Conservation (phyloP, 2,329 filamentous ascomycete genomes). For the Harringtonia lauricola region DNA sequence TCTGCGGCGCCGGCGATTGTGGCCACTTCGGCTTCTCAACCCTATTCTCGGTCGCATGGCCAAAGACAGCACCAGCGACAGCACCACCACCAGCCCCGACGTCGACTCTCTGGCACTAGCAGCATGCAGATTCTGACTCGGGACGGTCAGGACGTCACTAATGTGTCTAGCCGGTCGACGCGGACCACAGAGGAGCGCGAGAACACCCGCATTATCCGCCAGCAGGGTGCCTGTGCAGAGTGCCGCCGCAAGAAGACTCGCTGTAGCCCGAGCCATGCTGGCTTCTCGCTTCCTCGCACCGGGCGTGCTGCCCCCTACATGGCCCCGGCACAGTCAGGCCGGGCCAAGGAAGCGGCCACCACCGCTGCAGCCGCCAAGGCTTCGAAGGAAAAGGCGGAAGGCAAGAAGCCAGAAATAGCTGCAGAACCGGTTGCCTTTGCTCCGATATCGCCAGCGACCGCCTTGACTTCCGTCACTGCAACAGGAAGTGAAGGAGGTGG, state of each 20-base stretch:
- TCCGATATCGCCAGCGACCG: not conserved
- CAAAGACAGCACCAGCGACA: not conserved
- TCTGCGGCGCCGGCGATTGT: slow-evolving; percentile 4
- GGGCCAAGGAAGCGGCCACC: slow-evolving; percentile 4
- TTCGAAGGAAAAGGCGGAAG: slow-evolving; percentile 5
- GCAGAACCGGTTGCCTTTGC: slow-evolving; percentile 2
- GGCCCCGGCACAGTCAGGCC: slow-evolving; percentile 5
- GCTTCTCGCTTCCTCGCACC: not conserved
- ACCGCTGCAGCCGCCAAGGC: slow-evolving; percentile 6
- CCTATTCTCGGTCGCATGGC: not conserved
- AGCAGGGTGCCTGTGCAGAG: slow-evolving; percentile 55
- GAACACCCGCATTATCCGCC: slow-evolving; percentile 55
- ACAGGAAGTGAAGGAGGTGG: too few species aligned
- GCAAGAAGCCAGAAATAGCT: slow-evolving; percentile 5
- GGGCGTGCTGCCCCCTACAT: slow-evolving; percentile 8
- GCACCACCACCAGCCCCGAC: not conserved
- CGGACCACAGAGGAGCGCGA: slow-evolving; percentile 60
- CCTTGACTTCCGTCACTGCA: not conserved
- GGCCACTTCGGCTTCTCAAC: not conserved
- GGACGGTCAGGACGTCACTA: slow-evolving; percentile 52
- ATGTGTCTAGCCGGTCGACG: slow-evolving; percentile 48
- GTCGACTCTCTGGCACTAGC: slow-evolving; percentile 2
- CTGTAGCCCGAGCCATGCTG: slow-evolving; percentile 47
- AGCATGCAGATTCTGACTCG: slow-evolving; percentile 57
- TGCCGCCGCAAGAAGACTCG: slow-evolving; percentile 54